Conservation (phyloP, 495 filamentous ascomycete species). For the Neurospora sp. region DNA sequence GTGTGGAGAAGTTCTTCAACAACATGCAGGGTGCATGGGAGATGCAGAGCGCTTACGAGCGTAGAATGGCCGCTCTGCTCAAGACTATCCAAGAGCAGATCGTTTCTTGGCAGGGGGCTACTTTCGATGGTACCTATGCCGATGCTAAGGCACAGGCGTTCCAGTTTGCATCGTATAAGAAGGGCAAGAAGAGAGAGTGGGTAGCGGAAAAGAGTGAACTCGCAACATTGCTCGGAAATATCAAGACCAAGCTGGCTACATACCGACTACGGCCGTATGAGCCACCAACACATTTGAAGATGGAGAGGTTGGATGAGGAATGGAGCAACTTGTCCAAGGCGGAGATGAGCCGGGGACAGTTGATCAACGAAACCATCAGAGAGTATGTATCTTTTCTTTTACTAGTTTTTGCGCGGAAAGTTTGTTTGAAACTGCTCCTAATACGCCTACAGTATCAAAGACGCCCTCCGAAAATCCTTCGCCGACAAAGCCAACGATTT, state of each 20-base stretch:
- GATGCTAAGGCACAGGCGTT: constrained; percentile 82
- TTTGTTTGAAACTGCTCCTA: background rate
- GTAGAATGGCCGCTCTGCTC: constrained; percentile 70
- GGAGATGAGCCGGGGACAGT: constrained; percentile 76
- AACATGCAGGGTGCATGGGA: constrained; percentile 99
- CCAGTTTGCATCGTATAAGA: constrained; percentile 80
- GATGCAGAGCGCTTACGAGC: constrained; percentile 94
- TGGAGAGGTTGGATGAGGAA: constrained; percentile 70
- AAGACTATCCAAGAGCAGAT: constrained; percentile 62
- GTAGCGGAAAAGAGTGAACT: constrained; percentile 96
- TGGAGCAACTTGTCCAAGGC: constrained; percentile 70
- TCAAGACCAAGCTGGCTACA: constrained; percentile 95
- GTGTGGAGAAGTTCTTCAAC: constrained; percentile 96
- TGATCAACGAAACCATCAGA: constrained; percentile 95
- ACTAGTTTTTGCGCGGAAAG: background rate
- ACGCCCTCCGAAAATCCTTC: constrained; percentile 79
- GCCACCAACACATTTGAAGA: constrained; percentile 66
- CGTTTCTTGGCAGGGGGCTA: constrained; percentile 62
- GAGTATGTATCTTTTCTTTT: constrained; percentile 45
- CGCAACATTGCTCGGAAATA: constrained; percentile 88
- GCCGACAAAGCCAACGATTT: constrained; percentile 97
- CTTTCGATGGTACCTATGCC: constrained; percentile 82
- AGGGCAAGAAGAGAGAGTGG: constrained; percentile 81
- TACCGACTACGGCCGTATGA: constrained; percentile 87
- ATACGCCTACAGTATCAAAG: constrained; percentile 64